phyloP scores from a whole-genome alignment of 495 filamentous ascomycete species.

The Penicillium longicatenatum region DNA sequence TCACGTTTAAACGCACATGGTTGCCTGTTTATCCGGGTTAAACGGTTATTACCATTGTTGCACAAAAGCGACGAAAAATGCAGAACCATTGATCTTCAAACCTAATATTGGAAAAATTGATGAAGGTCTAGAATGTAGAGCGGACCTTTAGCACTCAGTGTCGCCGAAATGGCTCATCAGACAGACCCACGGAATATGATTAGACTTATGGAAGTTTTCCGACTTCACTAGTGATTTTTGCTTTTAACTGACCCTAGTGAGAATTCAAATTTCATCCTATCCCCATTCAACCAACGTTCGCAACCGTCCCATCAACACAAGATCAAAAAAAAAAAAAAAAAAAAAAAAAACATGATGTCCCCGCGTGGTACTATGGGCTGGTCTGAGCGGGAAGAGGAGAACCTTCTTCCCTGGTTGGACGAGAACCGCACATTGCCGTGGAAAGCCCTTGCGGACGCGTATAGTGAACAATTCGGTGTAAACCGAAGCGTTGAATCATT shows the following conservation, averaged over 20 bases:
- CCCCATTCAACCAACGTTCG: neutral
- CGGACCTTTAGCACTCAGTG: too few species aligned
- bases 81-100: too few species aligned
- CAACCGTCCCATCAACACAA: conserved; percentile 1
- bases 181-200: neutral
- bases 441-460: conserved; percentile 13
- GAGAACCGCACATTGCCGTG: conserved; percentile 11
- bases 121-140: too few species aligned
- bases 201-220: neutral
- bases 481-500: conserved; percentile 14
- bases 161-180: neutral
- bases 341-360: neutral
- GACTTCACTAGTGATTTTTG: neutral
- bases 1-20: too few species aligned
- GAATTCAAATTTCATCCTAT: neutral
- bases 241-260: neutral
- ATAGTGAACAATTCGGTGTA: conserved; percentile 10
- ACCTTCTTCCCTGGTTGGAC: conserved; percentile 14
- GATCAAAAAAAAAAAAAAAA: neutral
- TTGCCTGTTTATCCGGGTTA: too few species aligned
- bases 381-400: conserved; percentile 10
- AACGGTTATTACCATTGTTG: too few species aligned
- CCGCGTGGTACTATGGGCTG: neutral
- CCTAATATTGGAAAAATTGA: too few species aligned
- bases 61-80: too few species aligned